A percentile compares a stretch with the other conserved stretches of the same genome.
Conservation (phyloP, 495 filamentous ascomycete genomes). For the Talaromyces stipitatus region DNA sequence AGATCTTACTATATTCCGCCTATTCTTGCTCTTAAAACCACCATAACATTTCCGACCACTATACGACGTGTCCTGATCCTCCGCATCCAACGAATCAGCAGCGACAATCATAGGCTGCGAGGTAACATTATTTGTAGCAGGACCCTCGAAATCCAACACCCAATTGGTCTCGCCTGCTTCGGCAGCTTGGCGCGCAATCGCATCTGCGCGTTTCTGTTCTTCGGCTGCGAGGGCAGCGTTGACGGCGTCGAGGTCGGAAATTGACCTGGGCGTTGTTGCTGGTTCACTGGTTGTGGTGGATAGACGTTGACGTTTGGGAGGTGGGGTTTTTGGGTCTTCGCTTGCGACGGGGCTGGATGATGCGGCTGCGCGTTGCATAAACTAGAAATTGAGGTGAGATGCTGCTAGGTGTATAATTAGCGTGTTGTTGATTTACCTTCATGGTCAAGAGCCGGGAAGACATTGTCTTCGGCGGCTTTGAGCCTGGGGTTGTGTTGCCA, state of each 20-base stretch:
- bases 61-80: slow-evolving; percentile 19
- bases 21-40: slow-evolving; percentile 32
- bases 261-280: slow-evolving; percentile 13
- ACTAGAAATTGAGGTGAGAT: slow-evolving; percentile 33
- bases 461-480: slow-evolving; percentile 60
- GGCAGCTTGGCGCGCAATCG: slow-evolving; percentile 60
- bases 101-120: slow-evolving; percentile 24
- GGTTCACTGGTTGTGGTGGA: slow-evolving; percentile 28
- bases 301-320: slow-evolving; percentile 37
- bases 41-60: slow-evolving; percentile 34
- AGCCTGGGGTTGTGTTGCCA: slow-evolving; percentile 17
- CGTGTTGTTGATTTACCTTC: slow-evolving; percentile 53
- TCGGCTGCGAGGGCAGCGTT: slow-evolving; percentile 66
- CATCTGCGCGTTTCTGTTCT: slow-evolving; percentile 64
- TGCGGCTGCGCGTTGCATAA: slow-evolving; percentile 90
- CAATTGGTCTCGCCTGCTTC: slow-evolving; percentile 81
- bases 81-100: slow-evolving; percentile 30
- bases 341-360: slow-evolving; percentile 33
- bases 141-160: slow-evolving; percentile 52
- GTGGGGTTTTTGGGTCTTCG: slow-evolving; percentile 19
- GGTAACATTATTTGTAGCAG: slow-evolving; percentile 2
- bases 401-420: neutral
- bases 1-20: neutral
- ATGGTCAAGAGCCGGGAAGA: slow-evolving; percentile 87
- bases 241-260: slow-evolving; percentile 48